These are phyloP conservation scores for Clarkia xantiana DNA, from an alignment of 345 rosid species.

Conservation along the genomic window DNA sequence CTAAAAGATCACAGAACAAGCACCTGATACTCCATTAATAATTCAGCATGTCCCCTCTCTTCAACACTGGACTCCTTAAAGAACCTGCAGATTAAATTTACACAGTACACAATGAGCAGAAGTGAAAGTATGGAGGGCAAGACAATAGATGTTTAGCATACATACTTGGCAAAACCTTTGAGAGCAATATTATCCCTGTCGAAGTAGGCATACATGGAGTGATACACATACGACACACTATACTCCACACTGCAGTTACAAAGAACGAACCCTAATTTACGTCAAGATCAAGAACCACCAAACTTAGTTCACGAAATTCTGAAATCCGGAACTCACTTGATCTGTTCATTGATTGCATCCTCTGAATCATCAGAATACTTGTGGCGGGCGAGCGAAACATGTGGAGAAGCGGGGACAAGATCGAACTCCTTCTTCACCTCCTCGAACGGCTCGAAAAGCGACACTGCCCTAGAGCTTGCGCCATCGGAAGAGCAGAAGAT, in stretches of 20 bases:
- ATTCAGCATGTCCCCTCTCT: constrained; percentile 93
- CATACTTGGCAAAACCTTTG: constrained; percentile 88
- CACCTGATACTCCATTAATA: constrained; percentile 90
- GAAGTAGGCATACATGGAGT: constrained; percentile 77
- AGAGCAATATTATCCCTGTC: constrained; percentile 86
- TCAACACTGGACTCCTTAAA: constrained; percentile 87
- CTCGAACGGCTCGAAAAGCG: constrained; percentile 50
- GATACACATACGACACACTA: constrained; percentile 83
- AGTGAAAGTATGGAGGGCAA: not conserved
- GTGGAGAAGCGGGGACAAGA: constrained; percentile 36
- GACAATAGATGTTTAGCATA: not conserved
- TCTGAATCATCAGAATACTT: constrained; percentile 35
- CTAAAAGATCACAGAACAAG: not conserved
- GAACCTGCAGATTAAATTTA: constrained; percentile 25
- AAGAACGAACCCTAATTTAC: not conserved
- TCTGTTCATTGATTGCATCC: constrained; percentile 65
- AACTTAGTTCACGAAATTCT: no score
- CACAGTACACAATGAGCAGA: constrained; percentile 5
- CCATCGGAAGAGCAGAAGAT: constrained; percentile 8
- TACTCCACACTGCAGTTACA: constrained; percentile 63
- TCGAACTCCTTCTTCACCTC: constrained; percentile 55
- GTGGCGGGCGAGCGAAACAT: constrained; percentile 59
- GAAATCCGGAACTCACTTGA: constrained; percentile 32
- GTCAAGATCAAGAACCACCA: not conserved
- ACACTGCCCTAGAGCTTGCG: constrained; percentile 3